Conservation (phyloP, 495 filamentous ascomycete species). For the Aspergillus asperescens region DNA sequence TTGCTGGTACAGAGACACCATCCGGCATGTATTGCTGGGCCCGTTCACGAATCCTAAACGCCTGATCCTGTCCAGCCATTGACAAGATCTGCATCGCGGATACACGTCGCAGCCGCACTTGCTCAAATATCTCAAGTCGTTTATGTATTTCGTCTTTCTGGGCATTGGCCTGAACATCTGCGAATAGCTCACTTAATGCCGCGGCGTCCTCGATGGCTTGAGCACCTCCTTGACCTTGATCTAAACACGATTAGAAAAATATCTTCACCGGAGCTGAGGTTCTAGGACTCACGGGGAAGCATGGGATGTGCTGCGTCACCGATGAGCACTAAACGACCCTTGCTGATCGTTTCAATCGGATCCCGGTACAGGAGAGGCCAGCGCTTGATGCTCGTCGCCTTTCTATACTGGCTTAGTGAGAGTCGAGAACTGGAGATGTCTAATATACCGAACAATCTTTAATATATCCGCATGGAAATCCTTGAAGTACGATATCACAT, state of each 20-base stretch:
- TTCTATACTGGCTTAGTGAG: conserved; percentile 11
- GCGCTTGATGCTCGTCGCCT: conserved; percentile 36
- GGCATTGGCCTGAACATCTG: neutral
- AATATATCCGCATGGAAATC: conserved; percentile 2
- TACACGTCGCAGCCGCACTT: conserved; percentile 30
- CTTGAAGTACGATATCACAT: neutral
- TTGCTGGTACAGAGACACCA: neutral
- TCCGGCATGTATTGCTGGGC: neutral
- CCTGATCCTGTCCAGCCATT: conserved; percentile 7
- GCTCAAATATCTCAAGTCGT: conserved; percentile 32
- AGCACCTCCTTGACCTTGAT: conserved; percentile 34
- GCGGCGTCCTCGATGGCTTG: conserved; percentile 39
- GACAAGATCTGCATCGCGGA: conserved; percentile 33
- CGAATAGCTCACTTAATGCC: conserved; percentile 31
- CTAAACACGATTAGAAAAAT: neutral
- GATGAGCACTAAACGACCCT: conserved; percentile 36
- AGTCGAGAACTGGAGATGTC: neutral
- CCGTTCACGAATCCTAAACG: neutral
- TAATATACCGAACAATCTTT: conserved; percentile 4
- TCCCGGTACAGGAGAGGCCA: conserved; percentile 41
- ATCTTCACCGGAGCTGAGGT: neutral
- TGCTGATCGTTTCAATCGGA: conserved; percentile 29
- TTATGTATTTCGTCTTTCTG: conserved; percentile 15
- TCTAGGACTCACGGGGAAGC: conserved; percentile 37
- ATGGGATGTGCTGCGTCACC: conserved; percentile 50